Base-by-base conservation (phyloP, 176 grass and related monocot species). In the Musa acuminata region DNA sequence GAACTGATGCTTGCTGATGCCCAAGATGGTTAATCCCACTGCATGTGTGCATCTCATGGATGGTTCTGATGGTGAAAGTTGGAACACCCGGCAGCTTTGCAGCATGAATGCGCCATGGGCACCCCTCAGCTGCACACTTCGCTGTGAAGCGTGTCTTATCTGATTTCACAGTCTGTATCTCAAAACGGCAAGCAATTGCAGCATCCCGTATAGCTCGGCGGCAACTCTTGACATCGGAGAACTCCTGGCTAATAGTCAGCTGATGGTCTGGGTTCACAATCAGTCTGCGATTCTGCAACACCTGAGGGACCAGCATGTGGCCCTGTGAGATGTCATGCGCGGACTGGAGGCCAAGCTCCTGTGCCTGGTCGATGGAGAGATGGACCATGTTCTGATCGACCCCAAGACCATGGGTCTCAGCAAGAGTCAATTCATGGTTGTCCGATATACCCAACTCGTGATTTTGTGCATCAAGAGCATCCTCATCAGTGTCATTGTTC, bases 1-100 rank as follows among this genome's bases (percentile, higher is more conserved):
- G 90, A 70, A 98, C 95, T 29, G 95, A 98, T 25, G 95, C 95
- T 76, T 98, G 95, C 85, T 93, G 95, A 81, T 98, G 95, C 51
- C 95, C 95, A 49, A 98, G 90, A 89, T 98, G 95, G 59, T 87
- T 79, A 58, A 98, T 94, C 70, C 95, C 95, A 23, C 72, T 76
- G 64, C 95, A 98, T 21, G 29, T 82, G 43, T 98, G 95, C 5
- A 51, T 91, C 75, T 94, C 95, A 67, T 89, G 70, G 71, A 98
- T 98, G 55, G 95, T 98, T 64, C 95, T 88, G 78, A 98, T 91
- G 25, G 95, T 87, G 78, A 98, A 98, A 10, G 86, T 84, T 13
- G 90, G 95, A 55, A 98, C 78, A 8, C 90, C 95, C 16, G 95
- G 86, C 35, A 98, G 91, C 75, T 91, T 98, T 10, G 95, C 95